Percentiles rank a stretch among this genome's conserved stretches.
Evolutionary conservation across 495 filamentous ascomycete species (phyloP).

Genomic region (Pyronema domesticum): DNA sequence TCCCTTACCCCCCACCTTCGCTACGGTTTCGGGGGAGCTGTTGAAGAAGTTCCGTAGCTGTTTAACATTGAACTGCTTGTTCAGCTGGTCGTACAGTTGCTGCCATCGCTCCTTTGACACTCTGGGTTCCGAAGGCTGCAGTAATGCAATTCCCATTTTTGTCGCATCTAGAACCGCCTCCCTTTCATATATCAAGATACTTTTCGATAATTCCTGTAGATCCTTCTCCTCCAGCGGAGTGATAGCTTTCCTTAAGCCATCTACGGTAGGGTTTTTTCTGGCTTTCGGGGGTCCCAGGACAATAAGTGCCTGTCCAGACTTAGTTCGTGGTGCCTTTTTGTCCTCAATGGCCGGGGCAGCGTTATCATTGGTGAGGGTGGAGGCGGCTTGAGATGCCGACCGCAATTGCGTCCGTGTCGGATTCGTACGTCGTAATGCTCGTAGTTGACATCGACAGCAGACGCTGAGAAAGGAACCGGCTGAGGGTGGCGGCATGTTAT

Average conservation of each 20-base stretch:
- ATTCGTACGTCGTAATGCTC: neutral
- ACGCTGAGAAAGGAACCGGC: neutral
- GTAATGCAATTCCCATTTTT: slow-evolving; percentile 16
- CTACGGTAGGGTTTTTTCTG: slow-evolving; percentile 5
- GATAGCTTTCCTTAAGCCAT: neutral
- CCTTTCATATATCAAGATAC: slow-evolving; percentile 3
- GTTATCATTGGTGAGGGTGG: neutral
- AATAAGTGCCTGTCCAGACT: slow-evolving; percentile 8
- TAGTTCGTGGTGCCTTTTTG: neutral
- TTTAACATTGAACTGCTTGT: slow-evolving; percentile 8
- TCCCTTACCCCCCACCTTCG: neutral
- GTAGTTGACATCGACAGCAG: slow-evolving; percentile 2
- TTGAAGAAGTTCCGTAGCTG: slow-evolving; percentile 16
- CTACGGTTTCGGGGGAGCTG: neutral
- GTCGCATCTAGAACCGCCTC: slow-evolving; percentile 8
- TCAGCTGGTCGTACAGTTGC: slow-evolving; percentile 13
- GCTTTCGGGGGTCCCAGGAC: slow-evolving; percentile 9
- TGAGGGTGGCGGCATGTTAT: slow-evolving; percentile 8
- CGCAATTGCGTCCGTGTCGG: neutral
- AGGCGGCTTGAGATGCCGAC: neutral
- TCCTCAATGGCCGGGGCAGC: slow-evolving; percentile 1
- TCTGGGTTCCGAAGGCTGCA: neutral
- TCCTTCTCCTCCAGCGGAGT: slow-evolving; percentile 2
- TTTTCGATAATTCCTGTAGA: slow-evolving; percentile 5
- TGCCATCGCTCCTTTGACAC: slow-evolving; percentile 17